Evolutionary conservation across 2,329 filamentous ascomycete species (phyloP), one percentile per base, ranked within the genome.

Genomic region (Stagonosporopsis tanaceti): DNA sequence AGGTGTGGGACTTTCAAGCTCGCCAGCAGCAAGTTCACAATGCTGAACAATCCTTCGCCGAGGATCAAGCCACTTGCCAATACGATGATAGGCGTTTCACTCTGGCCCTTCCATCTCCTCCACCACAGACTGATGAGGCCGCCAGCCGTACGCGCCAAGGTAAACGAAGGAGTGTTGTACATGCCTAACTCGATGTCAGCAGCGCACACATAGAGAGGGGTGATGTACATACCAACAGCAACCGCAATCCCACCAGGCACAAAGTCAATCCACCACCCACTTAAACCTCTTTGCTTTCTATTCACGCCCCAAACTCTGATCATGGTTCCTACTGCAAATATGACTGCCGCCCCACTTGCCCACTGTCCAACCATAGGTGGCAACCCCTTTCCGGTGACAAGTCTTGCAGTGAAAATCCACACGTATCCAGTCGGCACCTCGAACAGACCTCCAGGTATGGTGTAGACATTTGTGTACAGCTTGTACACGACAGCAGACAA

Each of bases 91-190:
- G 88, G 89, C 4, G 93, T 93, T 68, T 89, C 90, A 68, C 81
- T 80, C 74, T 73, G 77, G 72, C 75, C 58, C 44, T 63, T 61
- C 58, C 58, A 61, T 17, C 55, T 57, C 20, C 59, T 54, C 61
- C 59, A 63, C 58, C 58, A 63, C 39, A 63, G n/a, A 51, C 61
- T 63, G 20, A 61, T 40, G 6, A 61, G 47, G 0, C 95, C 95
- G 2, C 95, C 95, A 9, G 92, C 86, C 0, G 92, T 91, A 60
- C 95, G 83, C 0, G 95, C 93, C 35, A 99, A 81, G 0, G 95
- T 99, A 73, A 99, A 99, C 0, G 92, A 96, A 0, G 95, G 95
- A 0, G 94, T 92, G 69, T 98, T 99, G 78, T 98, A 99, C 87
- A 99, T 99, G 46, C 95, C 90, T 89, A 24, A 4, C 4, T 6